Conservation (phyloP, 495 filamentous ascomycete genomes). For the Annulohypoxylon stygium region DNA sequence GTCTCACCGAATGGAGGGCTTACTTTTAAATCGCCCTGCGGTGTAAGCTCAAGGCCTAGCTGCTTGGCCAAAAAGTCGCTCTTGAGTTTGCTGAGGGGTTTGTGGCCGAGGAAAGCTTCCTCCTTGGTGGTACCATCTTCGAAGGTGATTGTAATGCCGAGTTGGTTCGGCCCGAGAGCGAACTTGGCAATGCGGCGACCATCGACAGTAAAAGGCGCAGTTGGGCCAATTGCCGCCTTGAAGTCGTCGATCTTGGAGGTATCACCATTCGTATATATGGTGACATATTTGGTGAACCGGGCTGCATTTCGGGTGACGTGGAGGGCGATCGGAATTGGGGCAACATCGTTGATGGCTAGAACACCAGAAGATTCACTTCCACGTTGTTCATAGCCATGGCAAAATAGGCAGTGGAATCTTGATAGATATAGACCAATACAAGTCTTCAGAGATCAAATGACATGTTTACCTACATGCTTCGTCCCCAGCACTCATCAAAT, state of each 20-base stretch:
- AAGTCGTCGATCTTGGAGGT: constrained; percentile 18
- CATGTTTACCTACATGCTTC: constrained; percentile 47
- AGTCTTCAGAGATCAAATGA: not conserved
- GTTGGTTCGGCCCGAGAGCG: constrained; percentile 7
- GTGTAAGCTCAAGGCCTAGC: constrained; percentile 39
- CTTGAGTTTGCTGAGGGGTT: constrained; percentile 32
- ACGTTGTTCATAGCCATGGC: not conserved
- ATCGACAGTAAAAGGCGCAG: constrained; percentile 21
- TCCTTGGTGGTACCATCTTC: constrained; percentile 33
- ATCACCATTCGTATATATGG: constrained; percentile 41
- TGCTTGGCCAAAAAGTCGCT: constrained; percentile 33
- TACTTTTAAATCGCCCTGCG: constrained; percentile 35
- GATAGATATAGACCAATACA: not conserved
- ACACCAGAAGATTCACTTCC: not conserved
- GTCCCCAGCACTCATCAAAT: constrained; percentile 47
- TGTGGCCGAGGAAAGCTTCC: constrained; percentile 39
- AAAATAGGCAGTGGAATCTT: not conserved
- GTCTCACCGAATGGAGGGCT: constrained; percentile 34
- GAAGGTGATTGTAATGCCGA: constrained; percentile 21
- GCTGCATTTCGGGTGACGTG: constrained; percentile 32
- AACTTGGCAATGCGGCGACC: constrained; percentile 22
- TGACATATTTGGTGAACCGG: constrained; percentile 22
- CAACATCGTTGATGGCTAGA: constrained; percentile 19
- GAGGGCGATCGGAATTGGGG: constrained; percentile 7
- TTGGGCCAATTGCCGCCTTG: constrained; percentile 7